Evolutionary conservation across 2,329 filamentous ascomycete species (phyloP).

Genomic region (Rutstroemia sp.): DNA sequence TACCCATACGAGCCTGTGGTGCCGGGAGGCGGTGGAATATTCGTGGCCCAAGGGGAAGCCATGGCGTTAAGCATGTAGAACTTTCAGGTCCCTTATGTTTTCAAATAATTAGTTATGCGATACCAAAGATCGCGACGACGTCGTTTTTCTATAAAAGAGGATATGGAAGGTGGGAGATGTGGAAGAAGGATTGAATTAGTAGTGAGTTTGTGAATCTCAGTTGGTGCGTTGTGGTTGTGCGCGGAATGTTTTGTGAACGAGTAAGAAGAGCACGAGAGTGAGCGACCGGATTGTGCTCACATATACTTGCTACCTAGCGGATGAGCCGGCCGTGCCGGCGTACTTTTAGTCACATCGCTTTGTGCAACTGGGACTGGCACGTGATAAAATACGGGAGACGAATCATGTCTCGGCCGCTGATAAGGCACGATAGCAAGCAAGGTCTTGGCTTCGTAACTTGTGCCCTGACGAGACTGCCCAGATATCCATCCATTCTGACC

Average conservation of each 20-base stretch:
- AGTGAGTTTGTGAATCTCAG: background rate
- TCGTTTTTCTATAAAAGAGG: background rate
- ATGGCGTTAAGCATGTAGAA: slow-evolving; percentile 24
- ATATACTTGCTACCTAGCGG: background rate
- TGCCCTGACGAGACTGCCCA: no score
- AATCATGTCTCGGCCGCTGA: background rate
- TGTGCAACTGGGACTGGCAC: no score
- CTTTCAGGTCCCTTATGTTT: slow-evolving; percentile 11
- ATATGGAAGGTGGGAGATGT: background rate
- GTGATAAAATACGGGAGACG: background rate
- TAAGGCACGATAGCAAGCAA: background rate
- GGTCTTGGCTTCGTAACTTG: background rate
- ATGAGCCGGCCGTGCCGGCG: background rate
- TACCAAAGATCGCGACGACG: slow-evolving; percentile 10
- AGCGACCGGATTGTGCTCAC: no score
- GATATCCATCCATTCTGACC: no score
- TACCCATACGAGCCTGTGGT: slow-evolving; percentile 29
- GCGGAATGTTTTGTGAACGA: slow-evolving; percentile 2
- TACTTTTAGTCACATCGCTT: background rate
- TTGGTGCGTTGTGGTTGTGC: background rate
- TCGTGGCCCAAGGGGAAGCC: slow-evolving; percentile 27
- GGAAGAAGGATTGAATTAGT: background rate
- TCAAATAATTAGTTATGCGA: slow-evolving; percentile 22
- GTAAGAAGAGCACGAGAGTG: background rate
- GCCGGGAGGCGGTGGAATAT: slow-evolving; percentile 33